These are phyloP conservation scores for Arthrobotrys iridis DNA, from an alignment of 2,329 filamentous ascomycete species.

Conservation along the genomic window DNA sequence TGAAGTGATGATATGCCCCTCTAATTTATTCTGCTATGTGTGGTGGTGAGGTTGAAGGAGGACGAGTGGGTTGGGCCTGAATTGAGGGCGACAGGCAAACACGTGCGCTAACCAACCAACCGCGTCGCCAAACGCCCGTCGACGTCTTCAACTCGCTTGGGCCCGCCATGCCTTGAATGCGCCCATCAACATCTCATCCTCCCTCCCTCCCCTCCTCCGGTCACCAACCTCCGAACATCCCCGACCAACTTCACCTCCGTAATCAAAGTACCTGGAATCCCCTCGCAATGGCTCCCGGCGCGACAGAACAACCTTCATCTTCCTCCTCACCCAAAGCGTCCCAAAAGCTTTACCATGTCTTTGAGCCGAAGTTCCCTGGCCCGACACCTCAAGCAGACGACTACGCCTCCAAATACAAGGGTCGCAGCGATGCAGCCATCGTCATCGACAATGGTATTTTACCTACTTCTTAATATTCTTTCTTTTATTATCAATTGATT, in stretches of 20 bases:
- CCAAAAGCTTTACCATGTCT: conserved; percentile 70
- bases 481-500: conserved; percentile 9
- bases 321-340: conserved; percentile 58
- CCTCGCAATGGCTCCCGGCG: conserved; percentile 17
- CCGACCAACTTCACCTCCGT: conserved; percentile 9
- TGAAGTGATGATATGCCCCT: too few relatives aligned
- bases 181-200: background rate
- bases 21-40: background rate
- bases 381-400: conserved; percentile 64
- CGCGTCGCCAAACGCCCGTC: conserved; percentile 26
- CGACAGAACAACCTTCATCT: conserved; percentile 24
- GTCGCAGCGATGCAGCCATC: conserved; percentile 69
- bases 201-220: background rate
- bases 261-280: background rate
- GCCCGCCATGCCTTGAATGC: background rate
- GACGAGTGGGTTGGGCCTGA: background rate
- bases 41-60: conserved; percentile 8
- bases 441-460: conserved; percentile 93
- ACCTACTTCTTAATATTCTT: conserved; percentile 12
- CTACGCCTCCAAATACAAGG: conserved; percentile 50
- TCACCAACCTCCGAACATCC: conserved; percentile 9
- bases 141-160: background rate
- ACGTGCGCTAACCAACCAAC: background rate
- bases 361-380: conserved; percentile 71
- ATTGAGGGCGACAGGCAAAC: background rate